phyloP scores from a whole-genome alignment of 208 protist species.

The Trypanosoma boissoni region DNA sequence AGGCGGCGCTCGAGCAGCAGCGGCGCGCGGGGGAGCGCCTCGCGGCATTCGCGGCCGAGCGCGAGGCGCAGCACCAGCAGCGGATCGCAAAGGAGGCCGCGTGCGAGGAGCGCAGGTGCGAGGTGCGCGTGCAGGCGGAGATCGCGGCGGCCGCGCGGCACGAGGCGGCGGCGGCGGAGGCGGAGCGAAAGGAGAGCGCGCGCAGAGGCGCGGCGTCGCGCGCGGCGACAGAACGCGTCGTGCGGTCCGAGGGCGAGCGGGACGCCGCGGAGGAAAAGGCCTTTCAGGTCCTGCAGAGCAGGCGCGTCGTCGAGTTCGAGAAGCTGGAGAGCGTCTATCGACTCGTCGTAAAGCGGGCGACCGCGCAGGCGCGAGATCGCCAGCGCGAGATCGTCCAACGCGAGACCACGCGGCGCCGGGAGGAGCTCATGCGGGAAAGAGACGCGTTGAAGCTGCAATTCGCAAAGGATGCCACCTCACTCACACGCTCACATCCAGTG shows the following conservation, averaged over 20 bases:
- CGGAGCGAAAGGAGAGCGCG: slow-evolving; percentile 37
- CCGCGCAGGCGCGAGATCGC: slow-evolving; percentile 37
- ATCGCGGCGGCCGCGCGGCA: slow-evolving; percentile 30
- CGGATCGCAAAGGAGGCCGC: slow-evolving; percentile 31
- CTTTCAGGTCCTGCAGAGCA: slow-evolving; percentile 55
- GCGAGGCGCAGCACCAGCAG: slow-evolving; percentile 34
- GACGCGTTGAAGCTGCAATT: slow-evolving; percentile 24
- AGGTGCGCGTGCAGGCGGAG: slow-evolving; percentile 33
- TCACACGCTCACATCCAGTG: not conserved
- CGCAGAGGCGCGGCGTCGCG: slow-evolving; percentile 32
- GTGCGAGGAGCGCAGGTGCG: slow-evolving; percentile 40
- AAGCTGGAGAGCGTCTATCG: slow-evolving; percentile 64
- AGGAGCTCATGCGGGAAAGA: slow-evolving; percentile 36
- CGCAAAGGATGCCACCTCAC: not conserved
- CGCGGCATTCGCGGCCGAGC: slow-evolving; percentile 33
- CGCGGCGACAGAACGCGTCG: slow-evolving; percentile 28
- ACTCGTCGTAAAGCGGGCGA: slow-evolving; percentile 61
- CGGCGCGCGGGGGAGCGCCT: slow-evolving; percentile 40
- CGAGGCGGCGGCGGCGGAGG: slow-evolving; percentile 26
- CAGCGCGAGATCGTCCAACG: slow-evolving; percentile 50
- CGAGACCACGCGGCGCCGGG: slow-evolving; percentile 43
- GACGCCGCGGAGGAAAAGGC: slow-evolving; percentile 56
- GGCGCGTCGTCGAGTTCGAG: slow-evolving; percentile 64
- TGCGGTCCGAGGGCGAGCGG: slow-evolving; percentile 51
- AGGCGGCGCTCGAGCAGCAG: slow-evolving; percentile 44